Conservation (phyloP, 2,329 filamentous ascomycete species). For the Neocucurbitaria cava region DNA sequence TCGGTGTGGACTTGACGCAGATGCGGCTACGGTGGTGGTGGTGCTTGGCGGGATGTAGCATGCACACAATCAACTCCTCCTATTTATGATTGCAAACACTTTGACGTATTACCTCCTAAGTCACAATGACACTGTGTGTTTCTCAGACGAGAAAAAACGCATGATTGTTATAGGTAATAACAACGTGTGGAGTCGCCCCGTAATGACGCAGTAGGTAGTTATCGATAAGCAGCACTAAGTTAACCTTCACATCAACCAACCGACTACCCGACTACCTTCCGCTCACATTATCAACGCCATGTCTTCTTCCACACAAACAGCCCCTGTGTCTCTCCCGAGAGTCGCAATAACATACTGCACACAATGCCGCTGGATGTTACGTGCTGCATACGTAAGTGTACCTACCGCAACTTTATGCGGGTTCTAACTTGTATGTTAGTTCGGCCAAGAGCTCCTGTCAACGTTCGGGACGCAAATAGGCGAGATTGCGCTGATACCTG, state of each 20-base stretch:
- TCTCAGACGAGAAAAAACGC: no score
- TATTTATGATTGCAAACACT: background rate
- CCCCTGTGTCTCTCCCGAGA: conserved; percentile 64
- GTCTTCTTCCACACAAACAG: conserved; percentile 30
- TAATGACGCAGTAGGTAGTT: conserved; percentile 4
- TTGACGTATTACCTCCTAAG: no score
- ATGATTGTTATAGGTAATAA: no score
- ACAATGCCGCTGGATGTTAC: conserved; percentile 90
- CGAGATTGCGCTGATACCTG: conserved; percentile 85
- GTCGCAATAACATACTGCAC: conserved; percentile 92
- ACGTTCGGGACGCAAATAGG: conserved; percentile 86
- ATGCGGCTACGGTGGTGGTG: background rate
- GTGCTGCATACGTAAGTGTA: conserved; percentile 79
- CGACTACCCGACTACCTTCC: no score
- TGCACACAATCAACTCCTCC: background rate
- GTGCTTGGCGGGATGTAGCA: background rate
- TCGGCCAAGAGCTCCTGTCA: conserved; percentile 91
- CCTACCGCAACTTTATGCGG: no score
- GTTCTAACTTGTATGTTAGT: no score
- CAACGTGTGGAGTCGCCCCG: no score
- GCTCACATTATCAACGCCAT: conserved; percentile 17
- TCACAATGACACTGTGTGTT: no score
- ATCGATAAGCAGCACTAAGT: conserved; percentile 16
- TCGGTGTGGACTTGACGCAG: no score
- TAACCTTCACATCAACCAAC: background rate